phyloP scores from a whole-genome alignment of 768 basidiomycete genomes.

The Termitomyces eurrhizus region DNA sequence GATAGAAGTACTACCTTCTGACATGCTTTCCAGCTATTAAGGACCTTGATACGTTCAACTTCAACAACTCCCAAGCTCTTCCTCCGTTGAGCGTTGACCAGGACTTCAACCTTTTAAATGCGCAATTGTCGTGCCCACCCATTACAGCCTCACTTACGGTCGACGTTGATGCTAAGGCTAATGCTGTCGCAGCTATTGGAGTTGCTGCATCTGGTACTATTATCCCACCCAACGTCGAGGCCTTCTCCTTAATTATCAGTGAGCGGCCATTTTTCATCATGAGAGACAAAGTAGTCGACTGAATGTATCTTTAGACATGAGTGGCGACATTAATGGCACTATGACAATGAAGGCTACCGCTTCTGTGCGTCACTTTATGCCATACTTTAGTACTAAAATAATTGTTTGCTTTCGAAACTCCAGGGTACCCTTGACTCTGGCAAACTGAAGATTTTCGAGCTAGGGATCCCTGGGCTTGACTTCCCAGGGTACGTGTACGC shows the following conservation, averaged over 20 bases:
- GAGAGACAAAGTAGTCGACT: background rate
- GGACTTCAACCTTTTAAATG: slow-evolving; percentile 24
- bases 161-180: slow-evolving; percentile 21
- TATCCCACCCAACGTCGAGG: slow-evolving; percentile 21
- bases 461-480: slow-evolving; percentile 45
- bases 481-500: slow-evolving; percentile 39
- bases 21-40: slow-evolving; percentile 14
- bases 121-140: slow-evolving; percentile 20
- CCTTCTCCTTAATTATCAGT: slow-evolving; percentile 34
- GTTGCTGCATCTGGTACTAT: slow-evolving; percentile 23
- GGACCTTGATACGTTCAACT: slow-evolving; percentile 26
- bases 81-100: slow-evolving; percentile 28
- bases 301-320: slow-evolving; percentile 24
- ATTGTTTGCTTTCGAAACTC: background rate
- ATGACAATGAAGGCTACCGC: slow-evolving; percentile 34
- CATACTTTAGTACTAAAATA: no score
- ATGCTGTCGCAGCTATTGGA: slow-evolving; percentile 24
- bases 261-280: slow-evolving; percentile 7
- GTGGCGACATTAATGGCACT: slow-evolving; percentile 34
- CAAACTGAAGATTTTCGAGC: slow-evolving; percentile 33
- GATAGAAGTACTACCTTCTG: background rate
- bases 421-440: slow-evolving; percentile 41
- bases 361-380: slow-evolving; percentile 20
- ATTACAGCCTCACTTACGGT: slow-evolving; percentile 16
- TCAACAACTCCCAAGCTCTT: slow-evolving; percentile 27